A percentile compares a stretch with the other conserved stretches of the same genome.
phyloP scores from a whole-genome alignment of 108 stramenopile species.

The Poteriospumella lacustris region DNA sequence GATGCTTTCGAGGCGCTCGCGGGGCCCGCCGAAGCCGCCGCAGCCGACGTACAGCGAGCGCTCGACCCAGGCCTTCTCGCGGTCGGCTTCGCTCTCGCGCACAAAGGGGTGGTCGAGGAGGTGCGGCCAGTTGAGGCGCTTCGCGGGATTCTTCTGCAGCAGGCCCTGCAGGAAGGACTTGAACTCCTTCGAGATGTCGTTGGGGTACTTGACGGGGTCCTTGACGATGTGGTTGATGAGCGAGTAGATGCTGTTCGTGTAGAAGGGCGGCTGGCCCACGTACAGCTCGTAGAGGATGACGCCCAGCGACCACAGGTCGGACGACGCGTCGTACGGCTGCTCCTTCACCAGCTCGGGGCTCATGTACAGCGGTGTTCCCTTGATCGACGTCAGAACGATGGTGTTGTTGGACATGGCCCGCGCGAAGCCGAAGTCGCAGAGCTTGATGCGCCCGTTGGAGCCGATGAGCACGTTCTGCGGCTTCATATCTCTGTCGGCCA shows the following conservation, averaged over 20 bases:
- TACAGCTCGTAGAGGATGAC: constrained; percentile 61
- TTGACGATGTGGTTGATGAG: constrained; percentile 63
- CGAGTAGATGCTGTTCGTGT: constrained; percentile 61
- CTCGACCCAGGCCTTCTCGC: constrained; percentile 5
- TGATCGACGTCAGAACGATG: constrained; percentile 62
- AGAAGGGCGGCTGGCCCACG: constrained; percentile 65
- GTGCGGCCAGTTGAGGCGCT: constrained; percentile 54
- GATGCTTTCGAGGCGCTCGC: constrained; percentile 42
- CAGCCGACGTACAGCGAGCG: constrained; percentile 31
- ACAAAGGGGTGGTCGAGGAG: constrained; percentile 59
- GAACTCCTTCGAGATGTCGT: constrained; percentile 40
- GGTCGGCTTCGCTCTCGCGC: constrained; percentile 42
- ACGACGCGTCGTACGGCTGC: constrained; percentile 62
- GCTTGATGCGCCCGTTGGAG: constrained; percentile 52
- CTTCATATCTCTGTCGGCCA: constrained; percentile 51
- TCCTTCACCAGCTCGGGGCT: constrained; percentile 64
- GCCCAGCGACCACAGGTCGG: constrained; percentile 63
- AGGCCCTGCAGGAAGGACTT: constrained; percentile 51
- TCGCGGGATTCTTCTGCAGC: constrained; percentile 55
- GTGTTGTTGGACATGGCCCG: constrained; percentile 57
- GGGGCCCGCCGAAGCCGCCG: constrained; percentile 45
- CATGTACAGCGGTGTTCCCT: constrained; percentile 70
- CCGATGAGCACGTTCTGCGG: constrained; percentile 46
- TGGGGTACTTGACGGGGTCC: constrained; percentile 56
- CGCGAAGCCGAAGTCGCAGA: constrained; percentile 70